A percentile compares a stretch with the other conserved stretches of the same genome.
These are phyloP conservation scores for Gracilaria vermiculophylla DNA, from an alignment of 23 red algal genomes.

Conservation along the genomic window DNA sequence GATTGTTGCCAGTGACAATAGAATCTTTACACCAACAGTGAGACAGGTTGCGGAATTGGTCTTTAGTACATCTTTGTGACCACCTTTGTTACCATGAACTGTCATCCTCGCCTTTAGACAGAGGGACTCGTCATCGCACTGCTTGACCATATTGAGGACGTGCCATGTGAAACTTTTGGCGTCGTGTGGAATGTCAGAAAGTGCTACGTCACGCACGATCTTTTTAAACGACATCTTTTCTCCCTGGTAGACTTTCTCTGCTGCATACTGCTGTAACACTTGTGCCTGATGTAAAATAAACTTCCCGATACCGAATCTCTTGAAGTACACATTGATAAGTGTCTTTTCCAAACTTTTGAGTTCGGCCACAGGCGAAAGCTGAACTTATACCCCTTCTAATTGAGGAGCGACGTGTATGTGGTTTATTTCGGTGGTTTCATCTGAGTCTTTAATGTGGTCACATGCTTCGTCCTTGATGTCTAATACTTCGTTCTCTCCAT, in stretches of 20 bases:
- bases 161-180: conserved; percentile 10
- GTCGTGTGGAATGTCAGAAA: neutral
- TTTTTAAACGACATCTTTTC: neutral
- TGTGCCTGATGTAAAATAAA: conserved; percentile 17
- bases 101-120: conserved; percentile 31
- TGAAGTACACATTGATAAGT: neutral
- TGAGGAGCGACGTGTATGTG: too few species aligned
- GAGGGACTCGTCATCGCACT: conserved; percentile 22
- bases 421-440: too few species aligned
- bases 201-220: neutral
- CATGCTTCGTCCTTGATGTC: neutral
- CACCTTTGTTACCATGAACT: conserved; percentile 34
- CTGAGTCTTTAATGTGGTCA: too few species aligned
- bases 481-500: conserved; percentile 27
- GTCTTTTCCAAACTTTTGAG: neutral
- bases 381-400: neutral
- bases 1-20: conserved; percentile 5
- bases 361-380: neutral
- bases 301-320: neutral
- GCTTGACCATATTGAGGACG: conserved; percentile 32
- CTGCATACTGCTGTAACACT: neutral
- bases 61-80: conserved; percentile 10
- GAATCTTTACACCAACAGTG: neutral
- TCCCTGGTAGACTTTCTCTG: neutral
- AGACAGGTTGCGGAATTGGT: conserved; percentile 35